Percentiles rank a stretch among this genome's conserved stretches.
phyloP scores from a whole-genome alignment of 805 yeast species.

The Yarrowia keelungensis region DNA sequence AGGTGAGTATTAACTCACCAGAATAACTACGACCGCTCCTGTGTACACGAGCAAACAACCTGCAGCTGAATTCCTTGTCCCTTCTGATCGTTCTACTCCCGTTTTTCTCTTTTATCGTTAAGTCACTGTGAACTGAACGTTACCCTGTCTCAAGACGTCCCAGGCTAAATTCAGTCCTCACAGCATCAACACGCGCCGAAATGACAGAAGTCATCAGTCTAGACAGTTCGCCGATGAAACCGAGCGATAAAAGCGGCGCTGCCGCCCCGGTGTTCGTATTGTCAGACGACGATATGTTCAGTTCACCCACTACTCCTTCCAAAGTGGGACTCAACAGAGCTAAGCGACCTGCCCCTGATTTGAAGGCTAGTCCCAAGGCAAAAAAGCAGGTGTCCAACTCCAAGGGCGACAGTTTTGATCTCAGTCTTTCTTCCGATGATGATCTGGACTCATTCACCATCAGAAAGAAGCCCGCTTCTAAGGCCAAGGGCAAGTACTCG shows the following conservation, averaged over 20 bases:
- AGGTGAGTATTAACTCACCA: no score
- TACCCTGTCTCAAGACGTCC: no score
- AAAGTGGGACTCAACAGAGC: not conserved
- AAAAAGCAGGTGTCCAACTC: slow-evolving; percentile 17
- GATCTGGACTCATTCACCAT: not conserved
- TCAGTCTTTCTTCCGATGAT: slow-evolving; percentile 18
- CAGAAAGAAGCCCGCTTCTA: not conserved
- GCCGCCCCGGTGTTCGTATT: not conserved
- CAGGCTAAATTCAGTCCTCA: no score
- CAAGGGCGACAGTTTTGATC: slow-evolving; percentile 20
- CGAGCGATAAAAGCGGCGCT: not conserved
- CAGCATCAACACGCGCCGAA: not conserved
- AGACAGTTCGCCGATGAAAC: slow-evolving; percentile 5
- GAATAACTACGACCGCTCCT: no score
- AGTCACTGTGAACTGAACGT: no score
- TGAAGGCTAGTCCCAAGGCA: not conserved
- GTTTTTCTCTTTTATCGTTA: no score
- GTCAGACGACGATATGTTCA: not conserved
- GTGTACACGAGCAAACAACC: no score
- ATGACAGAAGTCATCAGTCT: not conserved
- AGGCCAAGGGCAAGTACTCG: not conserved
- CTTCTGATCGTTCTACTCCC: no score
- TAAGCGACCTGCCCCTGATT: slow-evolving; percentile 12
- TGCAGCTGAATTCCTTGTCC: no score
- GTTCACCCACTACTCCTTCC: not conserved